Percentiles rank a stretch among this genome's conserved stretches.
Conservation (phyloP, 2,329 filamentous ascomycete species). For the Aureobasidium subglaciale region DNA sequence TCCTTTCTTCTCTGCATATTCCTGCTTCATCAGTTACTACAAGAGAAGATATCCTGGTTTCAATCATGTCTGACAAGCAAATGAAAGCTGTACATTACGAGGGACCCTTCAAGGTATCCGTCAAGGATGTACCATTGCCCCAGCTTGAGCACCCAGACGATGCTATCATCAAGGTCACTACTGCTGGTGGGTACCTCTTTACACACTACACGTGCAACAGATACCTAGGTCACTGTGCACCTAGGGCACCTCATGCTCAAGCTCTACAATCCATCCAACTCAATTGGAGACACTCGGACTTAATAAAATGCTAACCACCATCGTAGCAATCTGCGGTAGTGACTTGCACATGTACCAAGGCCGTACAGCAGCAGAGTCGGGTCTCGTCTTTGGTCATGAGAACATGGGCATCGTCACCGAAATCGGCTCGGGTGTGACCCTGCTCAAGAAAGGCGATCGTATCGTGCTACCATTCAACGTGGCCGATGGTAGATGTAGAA, state of each 20-base stretch:
- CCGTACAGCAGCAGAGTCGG: constrained; percentile 54
- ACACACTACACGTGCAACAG: no score
- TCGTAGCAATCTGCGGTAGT: constrained; percentile 19
- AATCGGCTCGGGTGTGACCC: constrained; percentile 51
- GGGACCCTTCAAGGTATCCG: constrained; percentile 55
- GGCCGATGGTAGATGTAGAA: constrained; percentile 55
- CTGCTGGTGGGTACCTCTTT: constrained; percentile 38
- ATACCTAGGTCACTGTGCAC: no score
- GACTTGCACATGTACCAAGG: constrained; percentile 57
- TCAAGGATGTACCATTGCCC: constrained; percentile 53
- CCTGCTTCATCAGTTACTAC: not conserved
- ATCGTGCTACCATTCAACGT: constrained; percentile 62
- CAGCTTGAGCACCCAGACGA: constrained; percentile 58
- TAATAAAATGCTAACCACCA: not conserved
- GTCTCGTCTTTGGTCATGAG: constrained; percentile 57
- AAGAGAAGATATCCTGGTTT: not conserved
- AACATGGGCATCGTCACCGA: constrained; percentile 55
- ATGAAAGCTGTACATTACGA: constrained; percentile 59
- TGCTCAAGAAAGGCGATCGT: constrained; percentile 56
- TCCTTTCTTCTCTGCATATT: not conserved
- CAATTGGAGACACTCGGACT: no score
- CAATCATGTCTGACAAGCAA: not conserved
- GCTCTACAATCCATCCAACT: not conserved
- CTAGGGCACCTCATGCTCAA: no score
- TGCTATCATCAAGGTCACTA: constrained; percentile 59